These are phyloP conservation scores for Pezicula radicicola DNA, from an alignment of 2,329 filamentous ascomycete genomes.

Conservation along the genomic window DNA sequence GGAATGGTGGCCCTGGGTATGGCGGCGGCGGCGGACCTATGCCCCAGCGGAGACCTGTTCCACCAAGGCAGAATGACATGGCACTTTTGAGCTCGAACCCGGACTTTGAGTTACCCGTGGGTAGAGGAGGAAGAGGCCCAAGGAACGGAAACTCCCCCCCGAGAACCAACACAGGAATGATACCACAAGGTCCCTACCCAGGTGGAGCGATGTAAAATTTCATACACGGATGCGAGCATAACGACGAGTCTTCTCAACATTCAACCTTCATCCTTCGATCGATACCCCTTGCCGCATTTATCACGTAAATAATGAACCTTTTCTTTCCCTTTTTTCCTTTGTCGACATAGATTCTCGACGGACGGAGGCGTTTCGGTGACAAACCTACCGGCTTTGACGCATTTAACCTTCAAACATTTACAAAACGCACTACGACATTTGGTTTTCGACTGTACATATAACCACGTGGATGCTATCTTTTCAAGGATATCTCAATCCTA, in stretches of 20 bases:
- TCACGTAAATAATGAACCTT: constrained; percentile 20
- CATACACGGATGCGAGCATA: background rate
- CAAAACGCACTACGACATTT: too few relatives aligned
- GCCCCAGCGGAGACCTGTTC: constrained; percentile 18
- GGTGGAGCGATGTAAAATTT: constrained; percentile 16
- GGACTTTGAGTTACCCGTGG: constrained; percentile 72
- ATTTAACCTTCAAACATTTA: too few relatives aligned
- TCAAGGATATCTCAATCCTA: too few relatives aligned
- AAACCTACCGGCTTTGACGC: too few relatives aligned
- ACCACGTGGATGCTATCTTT: too few relatives aligned
- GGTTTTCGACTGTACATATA: too few relatives aligned
- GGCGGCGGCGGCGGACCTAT: constrained; percentile 29
- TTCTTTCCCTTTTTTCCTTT: constrained; percentile 9
- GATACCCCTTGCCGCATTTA: constrained; percentile 10
- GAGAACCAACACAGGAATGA: constrained; percentile 39
- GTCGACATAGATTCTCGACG: constrained; percentile 17
- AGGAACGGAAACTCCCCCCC: constrained; percentile 10
- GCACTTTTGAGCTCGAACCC: constrained; percentile 72
- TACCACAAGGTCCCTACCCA: constrained; percentile 54
- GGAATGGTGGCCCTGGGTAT: constrained; percentile 47
- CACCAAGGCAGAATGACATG: constrained; percentile 62
- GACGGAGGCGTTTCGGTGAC: constrained; percentile 4
- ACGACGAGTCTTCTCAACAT: constrained; percentile 13
- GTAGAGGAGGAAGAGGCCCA: constrained; percentile 18
- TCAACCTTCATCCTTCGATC: constrained; percentile 8